Conservation (phyloP, 768 basidiomycete genomes). For the Termitomyces sp. region DNA sequence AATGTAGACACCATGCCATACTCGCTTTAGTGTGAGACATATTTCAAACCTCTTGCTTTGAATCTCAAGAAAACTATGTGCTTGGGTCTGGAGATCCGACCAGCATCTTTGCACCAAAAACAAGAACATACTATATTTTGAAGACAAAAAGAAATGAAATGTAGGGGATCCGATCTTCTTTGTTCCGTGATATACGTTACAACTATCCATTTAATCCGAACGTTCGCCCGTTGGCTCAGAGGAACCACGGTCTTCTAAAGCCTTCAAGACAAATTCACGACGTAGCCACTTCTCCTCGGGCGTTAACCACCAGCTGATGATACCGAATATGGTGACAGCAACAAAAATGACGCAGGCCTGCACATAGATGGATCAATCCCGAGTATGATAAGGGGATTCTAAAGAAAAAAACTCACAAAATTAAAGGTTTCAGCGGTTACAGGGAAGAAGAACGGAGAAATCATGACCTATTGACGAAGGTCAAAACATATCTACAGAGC, state of each 20-base stretch:
- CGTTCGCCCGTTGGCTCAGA: neutral
- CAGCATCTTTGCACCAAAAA: neutral
- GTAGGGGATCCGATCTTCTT: neutral
- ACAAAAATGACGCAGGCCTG: conserved; percentile 79
- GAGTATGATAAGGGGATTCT: neutral
- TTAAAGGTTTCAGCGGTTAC: conserved; percentile 75
- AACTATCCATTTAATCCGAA: neutral
- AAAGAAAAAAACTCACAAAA: conserved; percentile 51
- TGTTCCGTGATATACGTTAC: neutral
- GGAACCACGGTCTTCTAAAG: conserved; percentile 28
- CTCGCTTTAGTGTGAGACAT: too few species aligned
- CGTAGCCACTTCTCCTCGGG: conserved; percentile 80
- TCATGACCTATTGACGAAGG: conserved; percentile 48
- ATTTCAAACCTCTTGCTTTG: too few species aligned
- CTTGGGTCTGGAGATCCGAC: too few species aligned
- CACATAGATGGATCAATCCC: neutral
- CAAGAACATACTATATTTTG: neutral
- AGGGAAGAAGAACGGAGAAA: conserved; percentile 88
- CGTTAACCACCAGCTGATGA: conserved; percentile 73
- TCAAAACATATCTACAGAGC: neutral
- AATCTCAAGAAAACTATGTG: too few species aligned
- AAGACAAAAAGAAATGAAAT: neutral
- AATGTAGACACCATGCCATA: too few species aligned
- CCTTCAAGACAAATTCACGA: conserved; percentile 51
- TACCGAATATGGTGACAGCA: conserved; percentile 69